A percentile compares a stretch with the other conserved stretches of the same genome.
phyloP scores from a whole-genome alignment of 768 basidiomycete genomes.

The Multifurca ochricompacta region DNA sequence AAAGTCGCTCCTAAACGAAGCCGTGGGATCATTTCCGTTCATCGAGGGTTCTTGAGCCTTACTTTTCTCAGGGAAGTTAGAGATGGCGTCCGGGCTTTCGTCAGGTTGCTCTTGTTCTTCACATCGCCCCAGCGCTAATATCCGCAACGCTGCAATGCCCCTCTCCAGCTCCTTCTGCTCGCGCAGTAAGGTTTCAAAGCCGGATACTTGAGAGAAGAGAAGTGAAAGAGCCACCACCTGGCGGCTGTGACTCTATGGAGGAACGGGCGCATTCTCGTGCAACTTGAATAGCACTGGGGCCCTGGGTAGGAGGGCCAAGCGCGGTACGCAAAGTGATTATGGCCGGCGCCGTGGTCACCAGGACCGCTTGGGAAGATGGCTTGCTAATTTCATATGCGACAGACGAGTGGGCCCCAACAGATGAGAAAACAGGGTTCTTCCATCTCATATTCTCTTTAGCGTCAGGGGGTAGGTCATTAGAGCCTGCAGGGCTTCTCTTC shows the following conservation, averaged over 20 bases:
- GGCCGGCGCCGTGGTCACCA: not conserved
- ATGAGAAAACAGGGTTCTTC: slow-evolving; percentile 21
- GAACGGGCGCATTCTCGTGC: not conserved
- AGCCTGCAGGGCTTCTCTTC: not conserved
- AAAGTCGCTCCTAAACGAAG: slow-evolving; percentile 39
- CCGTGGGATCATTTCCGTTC: slow-evolving; percentile 5
- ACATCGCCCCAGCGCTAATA: slow-evolving; percentile 27
- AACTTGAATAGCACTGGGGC: not conserved
- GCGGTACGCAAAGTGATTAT: not conserved
- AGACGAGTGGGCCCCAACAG: slow-evolving; percentile 1
- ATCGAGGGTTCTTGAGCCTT: slow-evolving; percentile 8
- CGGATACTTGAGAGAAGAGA: slow-evolving; percentile 25
- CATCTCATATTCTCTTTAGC: slow-evolving; percentile 13
- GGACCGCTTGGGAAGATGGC: not conserved
- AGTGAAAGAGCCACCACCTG: not conserved
- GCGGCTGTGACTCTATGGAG: not conserved
- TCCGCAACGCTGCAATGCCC: slow-evolving; percentile 50
- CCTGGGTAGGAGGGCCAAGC: slow-evolving; percentile 10
- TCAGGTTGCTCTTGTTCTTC: not conserved
- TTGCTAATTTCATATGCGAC: not conserved
- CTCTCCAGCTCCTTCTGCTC: slow-evolving; percentile 58
- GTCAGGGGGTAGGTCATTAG: slow-evolving; percentile 7
- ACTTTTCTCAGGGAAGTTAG: not conserved
- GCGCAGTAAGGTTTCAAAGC: slow-evolving; percentile 38
- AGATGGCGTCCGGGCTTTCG: not conserved